phyloP scores from a whole-genome alignment of 2,329 filamentous ascomycete species.

The Bipolaris sorokiniana region DNA sequence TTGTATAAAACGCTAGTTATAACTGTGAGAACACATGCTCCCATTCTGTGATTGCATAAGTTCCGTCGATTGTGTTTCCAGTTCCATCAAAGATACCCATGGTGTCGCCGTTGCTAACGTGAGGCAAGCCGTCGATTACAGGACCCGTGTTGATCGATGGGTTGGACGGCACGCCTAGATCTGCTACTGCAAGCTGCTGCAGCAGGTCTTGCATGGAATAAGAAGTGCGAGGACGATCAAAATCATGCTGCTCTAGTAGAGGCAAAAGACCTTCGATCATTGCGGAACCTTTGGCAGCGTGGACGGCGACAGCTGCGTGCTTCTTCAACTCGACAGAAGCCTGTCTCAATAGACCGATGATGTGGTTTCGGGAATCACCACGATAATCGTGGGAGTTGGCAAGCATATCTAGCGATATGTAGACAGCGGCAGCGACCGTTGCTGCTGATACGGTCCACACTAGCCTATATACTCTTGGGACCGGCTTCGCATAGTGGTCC shows the following conservation, averaged over 20 bases:
- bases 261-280: slow-evolving; percentile 13
- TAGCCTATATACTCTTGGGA: slow-evolving; percentile 14
- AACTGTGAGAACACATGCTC: slow-evolving; percentile 10
- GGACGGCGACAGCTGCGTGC: slow-evolving; percentile 14
- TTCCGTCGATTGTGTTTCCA: slow-evolving; percentile 1
- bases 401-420: slow-evolving; percentile 15
- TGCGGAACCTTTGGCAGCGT: slow-evolving; percentile 15
- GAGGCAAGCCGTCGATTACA: background rate
- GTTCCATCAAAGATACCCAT: slow-evolving; percentile 7
- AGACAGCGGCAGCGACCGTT: slow-evolving; percentile 14
- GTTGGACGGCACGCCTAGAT: background rate
- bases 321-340: slow-evolving; percentile 13
- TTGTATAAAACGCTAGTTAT: background rate
- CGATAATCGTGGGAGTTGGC: slow-evolving; percentile 14
- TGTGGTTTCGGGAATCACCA: slow-evolving; percentile 3
- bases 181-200: slow-evolving; percentile 12
- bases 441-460: slow-evolving; percentile 19
- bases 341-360: slow-evolving; percentile 9
- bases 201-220: slow-evolving; percentile 14
- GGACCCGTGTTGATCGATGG: background rate
- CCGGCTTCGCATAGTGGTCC: slow-evolving; percentile 11
- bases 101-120: slow-evolving; percentile 1
- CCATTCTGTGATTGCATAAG: slow-evolving; percentile 6
- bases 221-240: slow-evolving; percentile 4
- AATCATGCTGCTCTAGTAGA: slow-evolving; percentile 9